phyloP scores from a whole-genome alignment of 768 basidiomycete species.

The Mycena capillaripes region DNA sequence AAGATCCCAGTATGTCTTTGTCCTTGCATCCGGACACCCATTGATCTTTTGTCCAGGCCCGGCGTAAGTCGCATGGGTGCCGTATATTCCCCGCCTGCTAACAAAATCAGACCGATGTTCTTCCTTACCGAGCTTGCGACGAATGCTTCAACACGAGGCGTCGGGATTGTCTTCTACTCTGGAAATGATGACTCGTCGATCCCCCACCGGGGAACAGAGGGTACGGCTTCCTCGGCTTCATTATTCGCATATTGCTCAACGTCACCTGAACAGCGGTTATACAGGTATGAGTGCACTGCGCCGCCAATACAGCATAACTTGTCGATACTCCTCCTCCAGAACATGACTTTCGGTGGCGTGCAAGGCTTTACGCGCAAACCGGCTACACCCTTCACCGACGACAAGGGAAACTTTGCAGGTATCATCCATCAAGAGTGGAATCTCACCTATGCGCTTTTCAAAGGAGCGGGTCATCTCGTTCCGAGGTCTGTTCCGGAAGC shows the following conservation, averaged over 20 bases:
- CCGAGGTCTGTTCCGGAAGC: constrained; percentile 30
- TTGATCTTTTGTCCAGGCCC: constrained; percentile 29
- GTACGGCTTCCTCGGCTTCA: constrained; percentile 41
- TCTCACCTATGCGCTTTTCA: constrained; percentile 46
- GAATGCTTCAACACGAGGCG: constrained; percentile 53
- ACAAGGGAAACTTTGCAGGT: constrained; percentile 58
- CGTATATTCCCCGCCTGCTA: not conserved
- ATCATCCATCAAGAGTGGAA: constrained; percentile 68
- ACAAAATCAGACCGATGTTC: constrained; percentile 54
- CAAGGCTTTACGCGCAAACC: constrained; percentile 66
- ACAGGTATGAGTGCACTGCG: constrained; percentile 46
- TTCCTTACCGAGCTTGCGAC: constrained; percentile 63
- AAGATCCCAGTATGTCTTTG: constrained; percentile 27
- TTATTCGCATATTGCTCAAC: not conserved
- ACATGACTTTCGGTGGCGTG: constrained; percentile 68
- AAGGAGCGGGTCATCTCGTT: constrained; percentile 37
- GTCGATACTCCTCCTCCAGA: constrained; percentile 54
- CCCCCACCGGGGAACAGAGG: constrained; percentile 61
- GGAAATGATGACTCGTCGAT: constrained; percentile 66
- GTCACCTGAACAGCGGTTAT: constrained; percentile 47
- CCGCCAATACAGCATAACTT: not conserved
- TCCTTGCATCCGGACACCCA: too few relatives aligned
- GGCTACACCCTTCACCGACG: constrained; percentile 62
- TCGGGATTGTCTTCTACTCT: constrained; percentile 60
- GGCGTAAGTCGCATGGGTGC: constrained; percentile 25